A percentile compares a stretch with the other conserved stretches of the same genome.
Conservation (phyloP, 768 basidiomycete genomes). For the Tricholomella constricta region DNA sequence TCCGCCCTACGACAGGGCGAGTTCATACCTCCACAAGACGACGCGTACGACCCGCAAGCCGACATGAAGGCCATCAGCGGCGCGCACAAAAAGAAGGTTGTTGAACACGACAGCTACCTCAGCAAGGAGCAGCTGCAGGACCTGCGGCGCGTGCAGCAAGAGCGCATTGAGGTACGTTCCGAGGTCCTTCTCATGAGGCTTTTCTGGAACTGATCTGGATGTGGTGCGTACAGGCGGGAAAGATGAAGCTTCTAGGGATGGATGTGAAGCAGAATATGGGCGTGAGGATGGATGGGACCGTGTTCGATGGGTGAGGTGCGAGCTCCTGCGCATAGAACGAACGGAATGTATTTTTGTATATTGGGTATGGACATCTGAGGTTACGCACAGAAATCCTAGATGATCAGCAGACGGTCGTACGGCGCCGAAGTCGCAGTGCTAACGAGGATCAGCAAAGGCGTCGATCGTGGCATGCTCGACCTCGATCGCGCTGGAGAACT, state of each 20-base stretch:
- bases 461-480: too few relatives aligned
- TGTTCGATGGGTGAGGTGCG: constrained; percentile 52
- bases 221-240: constrained; percentile 54
- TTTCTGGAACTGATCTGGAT: background rate
- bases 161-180: constrained; percentile 70
- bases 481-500: too few relatives aligned
- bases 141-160: constrained; percentile 80
- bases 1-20: constrained; percentile 81
- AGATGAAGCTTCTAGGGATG: constrained; percentile 88
- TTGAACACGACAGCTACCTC: constrained; percentile 75
- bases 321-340: too few relatives aligned
- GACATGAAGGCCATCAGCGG: constrained; percentile 79
- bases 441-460: too few relatives aligned
- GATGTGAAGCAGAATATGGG: constrained; percentile 84
- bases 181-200: constrained; percentile 1
- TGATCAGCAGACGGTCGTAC: too few relatives aligned
- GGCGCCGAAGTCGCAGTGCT: too few relatives aligned
- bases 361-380: too few relatives aligned
- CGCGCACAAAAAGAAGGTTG: constrained; percentile 66
- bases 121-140: constrained; percentile 80
- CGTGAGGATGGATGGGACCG: constrained; percentile 79
- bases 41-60: constrained; percentile 78
- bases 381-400: too few relatives aligned
- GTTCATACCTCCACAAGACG: constrained; percentile 69
- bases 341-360: too few relatives aligned